Percentiles rank a stretch among this genome's conserved stretches.
phyloP scores from a whole-genome alignment of 805 yeast genomes.

The Barnettozyma californica region DNA sequence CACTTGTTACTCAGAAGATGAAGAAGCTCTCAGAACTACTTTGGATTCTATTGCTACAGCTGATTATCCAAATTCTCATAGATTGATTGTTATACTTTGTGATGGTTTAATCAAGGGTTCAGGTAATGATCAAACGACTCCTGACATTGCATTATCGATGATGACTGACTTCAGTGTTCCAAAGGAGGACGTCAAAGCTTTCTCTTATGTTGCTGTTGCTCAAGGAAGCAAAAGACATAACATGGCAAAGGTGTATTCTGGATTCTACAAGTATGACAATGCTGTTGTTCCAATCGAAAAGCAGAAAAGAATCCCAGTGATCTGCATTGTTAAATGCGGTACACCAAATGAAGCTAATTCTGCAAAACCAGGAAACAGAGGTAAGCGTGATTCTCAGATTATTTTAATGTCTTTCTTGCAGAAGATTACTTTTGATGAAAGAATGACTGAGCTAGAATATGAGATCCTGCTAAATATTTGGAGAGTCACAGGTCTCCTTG shows the following conservation, averaged over 20 bases:
- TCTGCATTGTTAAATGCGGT: constrained; percentile 82
- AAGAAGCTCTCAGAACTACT: constrained; percentile 78
- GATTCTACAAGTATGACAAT: constrained; percentile 84
- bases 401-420: constrained; percentile 88
- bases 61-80: constrained; percentile 93
- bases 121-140: constrained; percentile 83
- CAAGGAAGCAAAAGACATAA: constrained; percentile 93
- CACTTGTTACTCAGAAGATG: constrained; percentile 94
- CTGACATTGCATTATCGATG: constrained; percentile 83
- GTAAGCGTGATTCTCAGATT: constrained; percentile 92
- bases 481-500: constrained; percentile 80
- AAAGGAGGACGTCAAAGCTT: constrained; percentile 69
- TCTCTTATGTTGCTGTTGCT: constrained; percentile 93
- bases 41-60: constrained; percentile 92
- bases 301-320: constrained; percentile 80
- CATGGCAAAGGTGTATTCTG: constrained; percentile 95
- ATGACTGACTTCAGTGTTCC: constrained; percentile 75
- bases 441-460: constrained; percentile 88
- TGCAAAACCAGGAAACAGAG: constrained; percentile 87
- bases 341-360: constrained; percentile 70
- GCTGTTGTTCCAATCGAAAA: constrained; percentile 68
- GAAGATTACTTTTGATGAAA: constrained; percentile 81
- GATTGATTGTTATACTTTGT: constrained; percentile 77
- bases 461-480: constrained; percentile 72
- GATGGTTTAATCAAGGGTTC: constrained; percentile 95